Conservation (phyloP, 805 yeast species). For the Candida maris region DNA sequence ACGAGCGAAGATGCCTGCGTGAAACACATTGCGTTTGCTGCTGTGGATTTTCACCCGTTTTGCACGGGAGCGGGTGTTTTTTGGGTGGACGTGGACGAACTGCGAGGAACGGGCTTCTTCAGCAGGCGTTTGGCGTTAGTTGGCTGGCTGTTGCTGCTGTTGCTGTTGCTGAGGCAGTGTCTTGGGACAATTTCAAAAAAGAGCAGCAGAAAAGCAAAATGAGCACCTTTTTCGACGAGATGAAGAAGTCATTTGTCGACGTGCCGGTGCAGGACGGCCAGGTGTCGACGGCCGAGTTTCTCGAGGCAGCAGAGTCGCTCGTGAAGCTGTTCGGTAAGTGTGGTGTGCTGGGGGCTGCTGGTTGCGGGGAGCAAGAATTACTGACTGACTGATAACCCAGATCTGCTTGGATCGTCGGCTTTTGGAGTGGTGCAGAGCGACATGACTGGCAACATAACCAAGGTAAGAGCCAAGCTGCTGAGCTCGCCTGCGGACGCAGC, state of each 20-base stretch:
- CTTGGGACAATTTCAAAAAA: no score
- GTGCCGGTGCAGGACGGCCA: constrained; percentile 63
- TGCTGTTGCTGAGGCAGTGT: no score
- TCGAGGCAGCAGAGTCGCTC: constrained; percentile 80
- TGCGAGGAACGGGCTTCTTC: no score
- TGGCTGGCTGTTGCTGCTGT: no score
- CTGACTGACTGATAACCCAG: constrained; percentile 22
- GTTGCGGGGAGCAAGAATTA: neutral
- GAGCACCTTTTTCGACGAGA: constrained; percentile 79
- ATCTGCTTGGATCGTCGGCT: constrained; percentile 80
- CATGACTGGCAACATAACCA: constrained; percentile 80
- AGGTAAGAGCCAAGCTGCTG: constrained; percentile 63
- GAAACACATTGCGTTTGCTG: no score
- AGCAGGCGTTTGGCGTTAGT: no score
- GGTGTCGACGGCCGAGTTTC: constrained; percentile 69
- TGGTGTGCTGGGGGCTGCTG: neutral
- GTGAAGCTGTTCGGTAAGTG: constrained; percentile 69
- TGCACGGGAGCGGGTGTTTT: no score
- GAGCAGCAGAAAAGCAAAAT: constrained; percentile 34
- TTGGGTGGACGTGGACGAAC: no score
- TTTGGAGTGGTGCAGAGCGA: constrained; percentile 82
- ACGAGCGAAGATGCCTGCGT: no score
- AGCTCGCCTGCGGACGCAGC: constrained; percentile 58
- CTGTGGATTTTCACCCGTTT: no score
- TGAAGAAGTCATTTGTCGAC: constrained; percentile 70